A percentile compares a stretch with the other conserved stretches of the same genome.
phyloP scores from a whole-genome alignment of 2,329 filamentous ascomycete species.

The Aspergillus spinulosporus region DNA sequence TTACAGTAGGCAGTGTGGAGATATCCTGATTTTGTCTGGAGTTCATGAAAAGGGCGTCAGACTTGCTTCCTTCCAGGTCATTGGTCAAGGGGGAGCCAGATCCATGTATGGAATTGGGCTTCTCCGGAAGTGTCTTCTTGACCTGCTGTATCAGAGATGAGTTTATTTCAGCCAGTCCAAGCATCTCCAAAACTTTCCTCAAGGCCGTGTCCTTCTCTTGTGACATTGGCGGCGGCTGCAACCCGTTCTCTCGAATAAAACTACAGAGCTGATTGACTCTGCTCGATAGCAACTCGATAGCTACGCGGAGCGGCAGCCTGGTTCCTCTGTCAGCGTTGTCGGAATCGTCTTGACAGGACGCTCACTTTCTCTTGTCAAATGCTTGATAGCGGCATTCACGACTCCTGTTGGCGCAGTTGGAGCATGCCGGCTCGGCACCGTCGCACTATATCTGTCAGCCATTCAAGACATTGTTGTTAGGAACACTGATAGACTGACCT shows the following conservation, averaged over 20 bases:
- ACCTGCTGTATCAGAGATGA: not conserved
- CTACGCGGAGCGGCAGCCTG: slow-evolving; percentile 22
- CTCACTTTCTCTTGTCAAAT: slow-evolving; percentile 7
- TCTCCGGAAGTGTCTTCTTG: not conserved
- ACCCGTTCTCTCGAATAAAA: slow-evolving; percentile 24
- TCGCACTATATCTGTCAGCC: slow-evolving; percentile 1
- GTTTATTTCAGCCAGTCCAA: slow-evolving; percentile 15
- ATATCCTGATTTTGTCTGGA: not conserved
- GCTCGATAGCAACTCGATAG: slow-evolving; percentile 27
- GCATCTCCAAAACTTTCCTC: slow-evolving; percentile 15
- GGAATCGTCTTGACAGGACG: too few species aligned
- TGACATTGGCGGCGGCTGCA: slow-evolving; percentile 17
- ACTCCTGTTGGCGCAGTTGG: slow-evolving; percentile 2
- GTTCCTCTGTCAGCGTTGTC: not conserved
- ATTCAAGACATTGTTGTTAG: not conserved
- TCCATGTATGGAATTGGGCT: too few species aligned
- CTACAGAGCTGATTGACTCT: slow-evolving; percentile 25
- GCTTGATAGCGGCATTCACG: slow-evolving; percentile 7
- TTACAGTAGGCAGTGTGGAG: not conserved
- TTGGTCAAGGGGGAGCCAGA: not conserved
- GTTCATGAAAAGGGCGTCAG: not conserved
- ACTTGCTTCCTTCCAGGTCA: not conserved
- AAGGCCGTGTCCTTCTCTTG: slow-evolving; percentile 18
- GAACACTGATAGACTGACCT: not conserved
- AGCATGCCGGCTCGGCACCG: slow-evolving; percentile 7